Evolutionary conservation across 345 rosid genomes (phyloP), one percentile per base, ranked within the genome.

Genomic region (Isatis tinctoria): DNA sequence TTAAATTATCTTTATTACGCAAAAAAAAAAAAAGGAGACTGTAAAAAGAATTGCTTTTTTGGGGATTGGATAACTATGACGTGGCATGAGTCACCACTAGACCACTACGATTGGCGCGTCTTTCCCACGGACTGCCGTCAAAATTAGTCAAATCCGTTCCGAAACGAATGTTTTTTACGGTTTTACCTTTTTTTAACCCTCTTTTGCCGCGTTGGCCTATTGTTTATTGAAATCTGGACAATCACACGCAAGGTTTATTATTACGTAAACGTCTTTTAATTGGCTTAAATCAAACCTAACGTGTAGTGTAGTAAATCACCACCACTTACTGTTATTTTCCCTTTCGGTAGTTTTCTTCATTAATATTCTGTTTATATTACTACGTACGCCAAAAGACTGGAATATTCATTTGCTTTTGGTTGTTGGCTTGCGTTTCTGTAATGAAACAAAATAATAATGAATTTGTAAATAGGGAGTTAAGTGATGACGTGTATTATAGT

Each of bases 361-460:
- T 14, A 27, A 28, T 3, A 1, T 7, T 69, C 0, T 30, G 12
- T 59, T 59, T 41, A 5, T 5, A 48, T 36, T 36, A 18, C 18
- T 17, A 60, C 4, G 18, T 36, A 33, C 8, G 32, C 8, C 17
- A 40, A 64, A 54, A 44, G 33, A 43, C 58, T 65, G 30, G 49
- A 56, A 65, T 56, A 11, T 64, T 73, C 70, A 65, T 20, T 17
- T 13, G 43, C 33, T 56, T 74, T 65, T 17, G 39, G 77, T 65
- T 7, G 65, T 33, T 65, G 41, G 51, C 11, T 65, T 65, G 43
- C 12, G 20, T 45, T 59, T 45, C 4, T 32, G 45, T 37, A 39
- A 20, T 20, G 8, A 47, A 4, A 64, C n/a, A 54, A 37, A 56
- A 18, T 32, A 56, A 18, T 32, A 36, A 26, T 16, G 20, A 27